Evolutionary conservation across 306 rosid genomes (phyloP).

Genomic region (Dalbergia oliveri): DNA sequence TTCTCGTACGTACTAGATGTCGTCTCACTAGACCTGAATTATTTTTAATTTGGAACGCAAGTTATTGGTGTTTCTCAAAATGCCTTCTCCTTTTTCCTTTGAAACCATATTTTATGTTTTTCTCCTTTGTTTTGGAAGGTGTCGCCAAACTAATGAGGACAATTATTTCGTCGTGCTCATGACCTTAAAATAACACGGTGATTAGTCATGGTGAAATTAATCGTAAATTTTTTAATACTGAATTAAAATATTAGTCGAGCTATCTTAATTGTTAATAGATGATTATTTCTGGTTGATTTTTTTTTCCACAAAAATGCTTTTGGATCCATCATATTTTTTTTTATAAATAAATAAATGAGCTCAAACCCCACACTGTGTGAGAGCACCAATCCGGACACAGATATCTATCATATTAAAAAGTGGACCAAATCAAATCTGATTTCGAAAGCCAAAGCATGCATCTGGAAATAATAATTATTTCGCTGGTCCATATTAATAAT

Average conservation of each 20-base stretch:
- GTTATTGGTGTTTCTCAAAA: constrained; percentile 8
- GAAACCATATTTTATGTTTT: not conserved
- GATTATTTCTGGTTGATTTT: not conserved
- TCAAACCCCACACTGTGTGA: no score
- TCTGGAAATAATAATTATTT: not conserved
- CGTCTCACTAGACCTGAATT: not conserved
- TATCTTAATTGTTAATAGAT: not conserved
- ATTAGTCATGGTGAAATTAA: not conserved
- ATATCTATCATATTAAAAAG: not conserved
- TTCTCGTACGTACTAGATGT: constrained; percentile 39
- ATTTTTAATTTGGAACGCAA: constrained; percentile 1
- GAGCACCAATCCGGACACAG: no score
- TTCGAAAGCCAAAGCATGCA: not conserved
- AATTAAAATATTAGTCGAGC: not conserved
- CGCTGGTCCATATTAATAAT: not conserved
- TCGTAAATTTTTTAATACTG: not conserved
- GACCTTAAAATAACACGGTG: not conserved
- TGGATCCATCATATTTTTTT: not conserved
- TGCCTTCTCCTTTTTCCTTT: not conserved
- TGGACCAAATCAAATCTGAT: not conserved
- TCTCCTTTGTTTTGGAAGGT: not conserved
- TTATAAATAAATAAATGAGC: no score
- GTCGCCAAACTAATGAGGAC: constrained; percentile 14
- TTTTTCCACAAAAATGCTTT: no score
- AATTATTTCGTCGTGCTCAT: not conserved